Evolutionary conservation across 495 filamentous ascomycete species (phyloP).

Genomic region (Astrocystis sublimbata): DNA sequence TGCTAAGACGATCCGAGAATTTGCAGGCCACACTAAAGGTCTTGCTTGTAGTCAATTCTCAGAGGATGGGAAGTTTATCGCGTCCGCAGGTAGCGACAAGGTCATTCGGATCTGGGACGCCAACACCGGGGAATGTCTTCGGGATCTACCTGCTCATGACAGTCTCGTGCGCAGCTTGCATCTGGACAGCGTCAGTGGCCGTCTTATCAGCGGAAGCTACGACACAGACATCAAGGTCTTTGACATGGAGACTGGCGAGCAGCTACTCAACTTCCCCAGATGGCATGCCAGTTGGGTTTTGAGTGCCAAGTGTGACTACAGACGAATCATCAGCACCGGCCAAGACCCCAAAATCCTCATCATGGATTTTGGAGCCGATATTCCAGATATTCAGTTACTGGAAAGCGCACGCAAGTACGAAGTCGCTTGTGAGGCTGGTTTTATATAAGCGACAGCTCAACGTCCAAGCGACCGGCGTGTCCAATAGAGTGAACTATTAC

Average conservation of each 20-base stretch:
- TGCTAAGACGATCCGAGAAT: slow-evolving; percentile 83
- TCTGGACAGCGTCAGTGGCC: slow-evolving; percentile 77
- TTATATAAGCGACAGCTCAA: slow-evolving; percentile 23
- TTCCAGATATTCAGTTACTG: slow-evolving; percentile 55
- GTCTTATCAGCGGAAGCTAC: slow-evolving; percentile 88
- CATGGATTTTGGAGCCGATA: slow-evolving; percentile 78
- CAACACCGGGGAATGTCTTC: slow-evolving; percentile 79
- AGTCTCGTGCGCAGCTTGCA: slow-evolving; percentile 85
- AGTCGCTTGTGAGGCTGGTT: slow-evolving; percentile 28
- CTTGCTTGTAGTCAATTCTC: slow-evolving; percentile 95
- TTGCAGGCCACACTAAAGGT: slow-evolving; percentile 81
- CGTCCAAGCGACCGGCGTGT: background rate
- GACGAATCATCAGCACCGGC: slow-evolving; percentile 87
- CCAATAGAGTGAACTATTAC: background rate
- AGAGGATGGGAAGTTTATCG: slow-evolving; percentile 82
- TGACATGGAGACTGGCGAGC: slow-evolving; percentile 71
- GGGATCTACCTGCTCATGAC: slow-evolving; percentile 73
- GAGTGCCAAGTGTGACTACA: slow-evolving; percentile 91
- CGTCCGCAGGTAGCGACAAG: slow-evolving; percentile 91
- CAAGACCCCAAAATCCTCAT: slow-evolving; percentile 89
- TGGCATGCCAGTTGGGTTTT: slow-evolving; percentile 97
- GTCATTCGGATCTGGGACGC: slow-evolving; percentile 94
- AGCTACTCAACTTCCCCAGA: slow-evolving; percentile 74
- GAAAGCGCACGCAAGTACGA: slow-evolving; percentile 41
- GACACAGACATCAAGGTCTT: slow-evolving; percentile 92